These are phyloP conservation scores for Saxophila tyrrhenica DNA, from an alignment of 495 filamentous ascomycete genomes.

Conservation along the genomic window DNA sequence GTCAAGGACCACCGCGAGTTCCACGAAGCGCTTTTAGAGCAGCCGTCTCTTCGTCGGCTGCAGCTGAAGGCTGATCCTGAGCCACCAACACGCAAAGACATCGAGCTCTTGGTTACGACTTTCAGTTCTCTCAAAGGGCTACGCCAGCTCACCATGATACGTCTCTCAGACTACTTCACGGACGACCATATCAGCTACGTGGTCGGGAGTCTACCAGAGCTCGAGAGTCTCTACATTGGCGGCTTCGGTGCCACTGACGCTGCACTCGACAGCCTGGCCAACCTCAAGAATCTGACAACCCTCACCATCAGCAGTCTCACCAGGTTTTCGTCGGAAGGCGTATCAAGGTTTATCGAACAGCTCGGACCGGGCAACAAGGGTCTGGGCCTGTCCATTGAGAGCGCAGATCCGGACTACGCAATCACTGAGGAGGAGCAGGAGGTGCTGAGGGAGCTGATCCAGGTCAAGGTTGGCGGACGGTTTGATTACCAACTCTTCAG, in stretches of 20 bases:
- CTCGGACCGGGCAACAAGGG: slow-evolving; percentile 28
- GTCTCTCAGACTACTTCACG: slow-evolving; percentile 44
- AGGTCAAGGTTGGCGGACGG: slow-evolving; percentile 25
- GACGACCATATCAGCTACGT: slow-evolving; percentile 41
- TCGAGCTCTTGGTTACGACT: slow-evolving; percentile 38
- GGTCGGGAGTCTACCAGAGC: slow-evolving; percentile 35
- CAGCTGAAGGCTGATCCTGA: slow-evolving; percentile 41
- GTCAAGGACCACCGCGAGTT: slow-evolving; percentile 37
- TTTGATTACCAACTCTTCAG: slow-evolving; percentile 31
- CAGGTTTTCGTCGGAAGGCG: slow-evolving; percentile 27
- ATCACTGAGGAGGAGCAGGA: slow-evolving; percentile 27
- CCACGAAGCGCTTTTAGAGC: slow-evolving; percentile 41
- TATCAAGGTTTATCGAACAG: slow-evolving; percentile 25
- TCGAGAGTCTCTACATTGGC: slow-evolving; percentile 46
- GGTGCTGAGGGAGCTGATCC: slow-evolving; percentile 23
- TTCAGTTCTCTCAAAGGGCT: slow-evolving; percentile 38
- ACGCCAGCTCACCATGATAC: slow-evolving; percentile 39
- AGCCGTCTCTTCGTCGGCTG: slow-evolving; percentile 37
- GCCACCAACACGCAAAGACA: slow-evolving; percentile 34
- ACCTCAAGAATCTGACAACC: slow-evolving; percentile 23
- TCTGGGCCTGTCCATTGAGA: slow-evolving; percentile 27
- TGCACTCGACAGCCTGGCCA: slow-evolving; percentile 33
- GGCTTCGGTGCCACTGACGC: slow-evolving; percentile 45
- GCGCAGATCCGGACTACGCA: slow-evolving; percentile 26
- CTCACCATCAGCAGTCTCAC: slow-evolving; percentile 29